A percentile compares a stretch with the other conserved stretches of the same genome.
phyloP scores from a whole-genome alignment of 371 early-diverging fungal species.

The Mortierella sp. region DNA sequence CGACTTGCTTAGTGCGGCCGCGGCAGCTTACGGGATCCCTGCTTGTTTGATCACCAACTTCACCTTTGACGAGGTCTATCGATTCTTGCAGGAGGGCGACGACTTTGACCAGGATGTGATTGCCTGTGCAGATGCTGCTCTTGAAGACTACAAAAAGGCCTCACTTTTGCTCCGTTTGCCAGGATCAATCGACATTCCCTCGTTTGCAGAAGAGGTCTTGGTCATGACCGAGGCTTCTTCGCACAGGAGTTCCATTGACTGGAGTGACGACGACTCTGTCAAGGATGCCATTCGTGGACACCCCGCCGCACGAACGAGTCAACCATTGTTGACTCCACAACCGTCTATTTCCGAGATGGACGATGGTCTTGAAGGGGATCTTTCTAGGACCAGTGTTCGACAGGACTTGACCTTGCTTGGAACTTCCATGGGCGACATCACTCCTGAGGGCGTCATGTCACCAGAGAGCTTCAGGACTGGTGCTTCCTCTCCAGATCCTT shows the following conservation, averaged over 20 bases:
- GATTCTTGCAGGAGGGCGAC: constrained; percentile 60
- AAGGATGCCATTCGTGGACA: no score
- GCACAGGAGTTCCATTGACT: constrained; percentile 6
- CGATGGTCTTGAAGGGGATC: not conserved
- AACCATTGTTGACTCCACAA: not conserved
- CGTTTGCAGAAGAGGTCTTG: constrained; percentile 59
- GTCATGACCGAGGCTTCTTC: not conserved
- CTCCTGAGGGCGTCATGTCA: not conserved
- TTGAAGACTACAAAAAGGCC: constrained; percentile 61
- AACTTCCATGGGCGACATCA: no score
- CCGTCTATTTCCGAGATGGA: not conserved
- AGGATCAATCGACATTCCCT: constrained; percentile 76
- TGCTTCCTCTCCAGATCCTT: not conserved
- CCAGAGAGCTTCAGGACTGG: not conserved
- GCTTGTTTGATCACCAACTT: constrained; percentile 73
- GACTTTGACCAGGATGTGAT: constrained; percentile 57
- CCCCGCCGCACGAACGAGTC: no score
- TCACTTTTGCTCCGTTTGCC: constrained; percentile 74
- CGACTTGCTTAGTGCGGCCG: constrained; percentile 55
- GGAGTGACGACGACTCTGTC: not conserved
- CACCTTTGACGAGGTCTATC: constrained; percentile 74
- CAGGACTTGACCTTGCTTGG: no score
- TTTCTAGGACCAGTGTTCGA: no score
- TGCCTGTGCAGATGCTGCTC: constrained; percentile 52
- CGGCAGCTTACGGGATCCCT: constrained; percentile 61